Evolutionary conservation across 2,329 filamentous ascomycete species (phyloP).

Genomic region (Lachnellula arida): DNA sequence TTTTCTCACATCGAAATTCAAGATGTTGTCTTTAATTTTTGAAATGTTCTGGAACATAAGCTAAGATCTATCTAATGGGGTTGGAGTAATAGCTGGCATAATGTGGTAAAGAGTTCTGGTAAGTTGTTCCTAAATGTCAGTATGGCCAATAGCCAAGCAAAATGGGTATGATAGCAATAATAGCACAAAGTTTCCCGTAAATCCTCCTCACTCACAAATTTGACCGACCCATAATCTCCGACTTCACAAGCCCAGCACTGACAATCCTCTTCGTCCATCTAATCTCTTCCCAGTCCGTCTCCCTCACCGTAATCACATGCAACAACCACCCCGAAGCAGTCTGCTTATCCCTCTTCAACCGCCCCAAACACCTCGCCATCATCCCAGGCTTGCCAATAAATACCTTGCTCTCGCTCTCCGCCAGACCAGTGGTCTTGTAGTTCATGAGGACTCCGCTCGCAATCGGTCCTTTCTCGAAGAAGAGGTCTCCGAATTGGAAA

Average conservation of each 20-base stretch:
- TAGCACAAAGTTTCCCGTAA: slow-evolving; percentile 10
- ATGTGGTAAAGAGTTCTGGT: slow-evolving; percentile 10
- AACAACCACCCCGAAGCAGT: slow-evolving; percentile 36
- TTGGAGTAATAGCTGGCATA: slow-evolving; percentile 4
- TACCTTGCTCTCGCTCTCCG: slow-evolving; percentile 41
- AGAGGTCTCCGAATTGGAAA: slow-evolving; percentile 61
- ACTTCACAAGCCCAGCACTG: slow-evolving; percentile 18
- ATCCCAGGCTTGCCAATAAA: slow-evolving; percentile 36
- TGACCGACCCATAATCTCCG: neutral
- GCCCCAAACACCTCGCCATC: slow-evolving; percentile 46
- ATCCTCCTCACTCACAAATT: slow-evolving; percentile 5
- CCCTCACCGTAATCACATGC: slow-evolving; percentile 46
- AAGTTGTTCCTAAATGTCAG: slow-evolving; percentile 24
- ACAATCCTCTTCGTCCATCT: slow-evolving; percentile 44
- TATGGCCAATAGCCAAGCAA: slow-evolving; percentile 13
- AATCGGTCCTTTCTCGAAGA: slow-evolving; percentile 53
- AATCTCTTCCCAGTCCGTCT: slow-evolving; percentile 51
- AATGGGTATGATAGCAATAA: slow-evolving; percentile 22
- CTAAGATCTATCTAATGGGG: neutral
- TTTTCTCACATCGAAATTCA: no score
- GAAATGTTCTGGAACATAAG: neutral
- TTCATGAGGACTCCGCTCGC: slow-evolving; percentile 42
- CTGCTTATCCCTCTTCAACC: slow-evolving; percentile 40
- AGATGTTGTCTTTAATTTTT: no score
- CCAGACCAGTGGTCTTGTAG: slow-evolving; percentile 42